A percentile compares a stretch with the other conserved stretches of the same genome.
Conservation (phyloP, 176 grass and related monocot species). For the Ensete glaucum region DNA sequence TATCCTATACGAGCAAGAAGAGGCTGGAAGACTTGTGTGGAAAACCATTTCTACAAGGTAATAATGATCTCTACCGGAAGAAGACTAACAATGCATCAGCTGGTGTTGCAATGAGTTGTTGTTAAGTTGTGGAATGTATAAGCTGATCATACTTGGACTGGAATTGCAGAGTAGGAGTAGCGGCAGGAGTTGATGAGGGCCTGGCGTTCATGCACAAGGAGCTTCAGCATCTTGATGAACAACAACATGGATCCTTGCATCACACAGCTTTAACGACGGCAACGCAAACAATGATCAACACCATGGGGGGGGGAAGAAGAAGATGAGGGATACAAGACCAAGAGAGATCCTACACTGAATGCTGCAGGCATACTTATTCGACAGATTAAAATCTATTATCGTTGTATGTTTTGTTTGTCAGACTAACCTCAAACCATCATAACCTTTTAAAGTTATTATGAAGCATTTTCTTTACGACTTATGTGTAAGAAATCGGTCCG, state of each 20-base stretch:
- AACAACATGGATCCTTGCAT: slow-evolving; percentile 45
- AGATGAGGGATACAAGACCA: slow-evolving; percentile 4
- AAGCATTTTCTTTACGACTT: too few species aligned
- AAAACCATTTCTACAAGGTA: neutral
- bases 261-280: slow-evolving; percentile 43
- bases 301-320: slow-evolving; percentile 41
- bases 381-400: too few species aligned
- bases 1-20: too few species aligned
- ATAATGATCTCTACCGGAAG: neutral
- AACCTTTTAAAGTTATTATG: too few species aligned
- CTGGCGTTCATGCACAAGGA: slow-evolving; percentile 51
- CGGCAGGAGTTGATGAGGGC: slow-evolving; percentile 39
- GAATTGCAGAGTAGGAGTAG: slow-evolving; percentile 33
- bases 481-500: too few species aligned
- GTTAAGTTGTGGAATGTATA: too few species aligned
- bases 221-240: slow-evolving; percentile 50
- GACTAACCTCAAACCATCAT: too few species aligned
- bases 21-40: too few species aligned
- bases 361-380: too few species aligned
- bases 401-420: too few species aligned
- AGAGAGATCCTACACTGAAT: too few species aligned
- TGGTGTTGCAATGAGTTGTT: neutral
- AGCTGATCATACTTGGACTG: slow-evolving; percentile 23
- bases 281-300: slow-evolving; percentile 23
- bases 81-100: neutral